phyloP scores from a whole-genome alignment of 2,329 filamentous ascomycete genomes.

The Sporothrix protearum region DNA sequence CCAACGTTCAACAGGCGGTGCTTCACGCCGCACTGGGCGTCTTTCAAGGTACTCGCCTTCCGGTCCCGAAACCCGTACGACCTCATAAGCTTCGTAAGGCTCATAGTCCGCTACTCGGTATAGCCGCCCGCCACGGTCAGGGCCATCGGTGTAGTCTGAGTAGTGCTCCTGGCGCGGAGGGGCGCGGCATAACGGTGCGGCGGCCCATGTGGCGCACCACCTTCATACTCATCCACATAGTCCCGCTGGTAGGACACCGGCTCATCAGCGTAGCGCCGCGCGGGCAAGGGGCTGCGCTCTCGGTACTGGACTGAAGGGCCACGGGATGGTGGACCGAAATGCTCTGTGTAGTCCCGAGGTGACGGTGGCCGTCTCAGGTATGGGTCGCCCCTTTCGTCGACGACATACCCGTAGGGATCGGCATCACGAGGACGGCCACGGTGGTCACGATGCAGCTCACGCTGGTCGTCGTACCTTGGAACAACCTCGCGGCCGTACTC shows the following conservation, averaged over 20 bases:
- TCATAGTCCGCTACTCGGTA: conserved; percentile 32
- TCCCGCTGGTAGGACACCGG: conserved; percentile 29
- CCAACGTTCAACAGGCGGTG: not conserved
- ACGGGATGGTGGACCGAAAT: not conserved
- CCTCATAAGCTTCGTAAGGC: conserved; percentile 44
- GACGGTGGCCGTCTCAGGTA: not conserved
- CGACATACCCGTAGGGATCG: not conserved
- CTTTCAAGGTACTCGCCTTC: conserved; percentile 47
- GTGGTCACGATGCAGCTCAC: not conserved
- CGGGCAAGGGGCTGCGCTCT: conserved; percentile 33
- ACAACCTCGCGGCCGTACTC: conserved; percentile 22
- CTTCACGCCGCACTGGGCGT: conserved; percentile 36
- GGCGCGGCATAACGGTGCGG: not conserved
- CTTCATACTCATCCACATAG: not conserved
- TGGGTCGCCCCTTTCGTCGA: not conserved
- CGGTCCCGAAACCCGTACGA: conserved; percentile 45
- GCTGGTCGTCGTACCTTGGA: not conserved
- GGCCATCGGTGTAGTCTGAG: conserved; percentile 35
- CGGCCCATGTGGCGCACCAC: not conserved
- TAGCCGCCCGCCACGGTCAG: conserved; percentile 3
- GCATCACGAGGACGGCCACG: not conserved
- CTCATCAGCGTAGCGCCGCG: conserved; percentile 28
- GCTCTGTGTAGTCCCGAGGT: not conserved
- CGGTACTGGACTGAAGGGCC: conserved; percentile 28
- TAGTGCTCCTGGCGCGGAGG: conserved; percentile 33